Evolutionary conservation across 352 stramenopile species (phyloP), one percentile per base, ranked within the genome.

Genomic region (Pythium vanterpoolii): DNA sequence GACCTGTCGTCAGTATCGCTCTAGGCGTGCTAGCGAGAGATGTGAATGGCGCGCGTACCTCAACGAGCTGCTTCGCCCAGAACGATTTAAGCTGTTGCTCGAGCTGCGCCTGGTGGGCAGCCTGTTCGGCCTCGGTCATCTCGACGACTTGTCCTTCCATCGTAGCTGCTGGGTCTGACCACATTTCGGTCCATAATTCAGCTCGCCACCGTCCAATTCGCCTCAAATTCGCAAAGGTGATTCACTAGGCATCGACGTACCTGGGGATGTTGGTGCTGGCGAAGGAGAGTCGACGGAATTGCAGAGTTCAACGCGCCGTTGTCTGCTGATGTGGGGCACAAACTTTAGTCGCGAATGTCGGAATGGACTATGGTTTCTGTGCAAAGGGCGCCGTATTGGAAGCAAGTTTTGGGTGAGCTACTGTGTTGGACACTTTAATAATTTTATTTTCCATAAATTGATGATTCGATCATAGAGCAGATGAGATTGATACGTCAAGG

Each of bases 1-100:
- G 56, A n/a, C 33, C 33, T 18, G 30, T 46, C n/a, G 47, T 59
- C 19, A 46, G 31, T 54, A 27, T 40, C 40, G 40, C n/a, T 16
- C 5, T 31, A 30, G 31, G 46, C 27, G 10, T 42, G 28, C 0
- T 2, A 18, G 3, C 10, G 14, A 18, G 27, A 26, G 18, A 31
- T 34, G 10, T 14, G 42, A 42, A 6, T 21, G 34, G 6, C 39
- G 9, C 45, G 51, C 71, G n/a, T 46, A 86, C 76, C 74, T 95
- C 76, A 13, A 90, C 62, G 19, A 97, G 64, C 68, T 98, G 92
- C 55, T 96, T 93, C 27, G 79, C 79, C 96, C 96, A 99, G 62
- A 98, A 99, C 6, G 84, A 75, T 73, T 93, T 93, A 58, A 95
- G 83, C 69, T 95, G 85, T 69, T 91, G 80, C 71, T 95, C 83